Percentiles rank a stretch among this genome's conserved stretches.
phyloP scores from a whole-genome alignment of 1,284 basidiomycete genomes.

The Pseudozyma pruni region DNA sequence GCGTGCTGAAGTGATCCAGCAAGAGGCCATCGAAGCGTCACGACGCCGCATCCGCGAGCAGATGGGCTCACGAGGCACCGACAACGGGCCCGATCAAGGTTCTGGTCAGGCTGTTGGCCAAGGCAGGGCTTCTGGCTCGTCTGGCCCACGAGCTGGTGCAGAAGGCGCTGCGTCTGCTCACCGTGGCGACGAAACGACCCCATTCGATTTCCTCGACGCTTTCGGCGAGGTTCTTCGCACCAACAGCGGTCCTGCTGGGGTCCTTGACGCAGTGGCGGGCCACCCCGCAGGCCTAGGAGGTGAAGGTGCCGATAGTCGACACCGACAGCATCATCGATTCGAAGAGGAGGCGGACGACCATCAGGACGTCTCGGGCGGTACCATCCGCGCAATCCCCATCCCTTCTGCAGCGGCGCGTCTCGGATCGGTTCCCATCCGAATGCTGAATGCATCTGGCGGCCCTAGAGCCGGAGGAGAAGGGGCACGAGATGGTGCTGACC shows the following conservation, averaged over 20 bases:
- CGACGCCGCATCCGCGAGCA: constrained; percentile 67
- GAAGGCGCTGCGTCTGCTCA: constrained; percentile 10
- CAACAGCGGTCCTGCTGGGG: constrained; percentile 80
- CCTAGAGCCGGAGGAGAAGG: constrained; percentile 5
- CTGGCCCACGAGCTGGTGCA: background rate
- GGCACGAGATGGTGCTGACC: background rate
- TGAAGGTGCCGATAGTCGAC: constrained; percentile 23
- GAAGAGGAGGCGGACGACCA: constrained; percentile 37
- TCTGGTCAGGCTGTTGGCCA: constrained; percentile 8
- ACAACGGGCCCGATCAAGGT: constrained; percentile 9
- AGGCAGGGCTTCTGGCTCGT: background rate
- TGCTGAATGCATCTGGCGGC: constrained; percentile 26
- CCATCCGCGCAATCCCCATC: constrained; percentile 18
- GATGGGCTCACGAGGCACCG: constrained; percentile 20
- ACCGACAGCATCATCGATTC: constrained; percentile 36
- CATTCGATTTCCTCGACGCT: constrained; percentile 5
- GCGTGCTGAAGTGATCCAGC: constrained; percentile 93
- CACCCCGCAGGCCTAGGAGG: constrained; percentile 1
- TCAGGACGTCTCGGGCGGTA: constrained; percentile 34
- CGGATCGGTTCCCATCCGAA: constrained; percentile 13
- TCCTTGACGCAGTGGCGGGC: constrained; percentile 78
- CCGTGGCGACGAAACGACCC: constrained; percentile 4
- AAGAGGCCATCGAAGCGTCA: constrained; percentile 83
- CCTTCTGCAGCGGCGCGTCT: constrained; percentile 7
- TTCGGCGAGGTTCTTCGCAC: constrained; percentile 79